phyloP scores from a whole-genome alignment of 2,329 filamentous ascomycete genomes.

The Phialophora expanda region DNA sequence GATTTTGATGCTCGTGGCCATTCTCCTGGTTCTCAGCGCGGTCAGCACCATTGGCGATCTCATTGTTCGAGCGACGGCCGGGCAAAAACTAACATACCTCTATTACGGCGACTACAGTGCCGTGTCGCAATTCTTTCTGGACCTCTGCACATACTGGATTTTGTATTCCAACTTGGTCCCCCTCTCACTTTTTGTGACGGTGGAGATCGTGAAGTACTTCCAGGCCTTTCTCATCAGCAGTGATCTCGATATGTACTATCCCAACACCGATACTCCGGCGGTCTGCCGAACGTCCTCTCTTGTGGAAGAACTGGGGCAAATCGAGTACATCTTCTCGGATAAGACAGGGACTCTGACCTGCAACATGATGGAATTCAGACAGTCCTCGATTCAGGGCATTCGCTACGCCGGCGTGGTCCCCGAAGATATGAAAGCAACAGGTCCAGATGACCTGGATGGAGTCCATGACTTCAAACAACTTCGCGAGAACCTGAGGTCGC shows the following conservation, averaged over 20 bases:
- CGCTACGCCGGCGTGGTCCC: slow-evolving; percentile 93
- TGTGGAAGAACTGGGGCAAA: slow-evolving; percentile 96
- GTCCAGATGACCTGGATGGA: slow-evolving; percentile 72
- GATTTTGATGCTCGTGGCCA: slow-evolving; percentile 84
- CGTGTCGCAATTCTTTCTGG: slow-evolving; percentile 84
- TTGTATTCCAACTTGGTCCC: slow-evolving; percentile 95
- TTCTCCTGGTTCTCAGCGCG: slow-evolving; percentile 82
- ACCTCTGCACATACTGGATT: slow-evolving; percentile 98
- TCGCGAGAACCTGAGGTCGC: slow-evolving; percentile 69
- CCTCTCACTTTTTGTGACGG: slow-evolving; percentile 95
- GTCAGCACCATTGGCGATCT: slow-evolving; percentile 92
- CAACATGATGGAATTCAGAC: slow-evolving; percentile 98
- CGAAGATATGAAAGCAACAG: slow-evolving; percentile 83
- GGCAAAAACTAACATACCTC: slow-evolving; percentile 72
- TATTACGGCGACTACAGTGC: slow-evolving; percentile 63
- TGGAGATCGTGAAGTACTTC: slow-evolving; percentile 97
- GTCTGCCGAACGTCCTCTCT: slow-evolving; percentile 95
- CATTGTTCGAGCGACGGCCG: slow-evolving; percentile 71
- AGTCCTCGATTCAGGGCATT: slow-evolving; percentile 89
- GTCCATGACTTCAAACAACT: slow-evolving; percentile 84
- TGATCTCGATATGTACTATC: slow-evolving; percentile 97
- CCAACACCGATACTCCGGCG: slow-evolving; percentile 91
- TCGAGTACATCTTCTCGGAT: slow-evolving; percentile 98
- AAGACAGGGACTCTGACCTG: slow-evolving; percentile 98
- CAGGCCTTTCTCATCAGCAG: slow-evolving; percentile 98